Evolutionary conservation across 495 filamentous ascomycete genomes (phyloP).

Genomic region (Xylaria venustula): DNA sequence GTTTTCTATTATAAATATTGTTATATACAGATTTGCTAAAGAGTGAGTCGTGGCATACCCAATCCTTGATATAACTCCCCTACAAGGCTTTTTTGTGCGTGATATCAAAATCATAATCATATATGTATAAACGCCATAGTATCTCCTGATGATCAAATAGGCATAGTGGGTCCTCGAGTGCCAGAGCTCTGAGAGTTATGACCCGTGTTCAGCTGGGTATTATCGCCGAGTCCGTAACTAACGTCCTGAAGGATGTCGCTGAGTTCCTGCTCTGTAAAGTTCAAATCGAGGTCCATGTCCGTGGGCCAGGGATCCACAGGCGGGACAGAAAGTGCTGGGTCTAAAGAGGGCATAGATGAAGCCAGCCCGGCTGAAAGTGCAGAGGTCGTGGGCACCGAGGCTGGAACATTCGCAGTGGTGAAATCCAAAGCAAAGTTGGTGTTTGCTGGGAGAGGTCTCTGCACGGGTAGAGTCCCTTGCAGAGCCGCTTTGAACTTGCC

Average conservation of each 20-base stretch:
- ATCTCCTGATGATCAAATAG: not conserved
- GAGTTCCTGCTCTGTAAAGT: constrained; percentile 36
- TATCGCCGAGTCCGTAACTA: constrained; percentile 16
- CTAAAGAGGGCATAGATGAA: not conserved
- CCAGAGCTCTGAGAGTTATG: not conserved
- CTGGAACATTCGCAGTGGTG: not conserved
- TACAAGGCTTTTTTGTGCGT: constrained; percentile 29
- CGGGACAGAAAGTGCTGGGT: not conserved
- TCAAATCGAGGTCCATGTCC: constrained; percentile 29
- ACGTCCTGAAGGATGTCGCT: constrained; percentile 39
- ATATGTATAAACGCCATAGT: not conserved
- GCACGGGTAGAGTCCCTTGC: constrained; percentile 18
- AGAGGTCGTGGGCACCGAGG: not conserved
- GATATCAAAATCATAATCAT: constrained; percentile 22
- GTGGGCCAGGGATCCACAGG: constrained; percentile 13
- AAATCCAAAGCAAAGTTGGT: not conserved
- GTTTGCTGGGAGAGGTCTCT: not conserved
- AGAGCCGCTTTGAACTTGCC: constrained; percentile 47
- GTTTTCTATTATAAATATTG: not conserved
- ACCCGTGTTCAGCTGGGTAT: constrained; percentile 6
- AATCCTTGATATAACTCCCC: not conserved
- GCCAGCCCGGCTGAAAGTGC: not conserved
- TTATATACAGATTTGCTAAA: not conserved
- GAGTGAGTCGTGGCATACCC: not conserved
- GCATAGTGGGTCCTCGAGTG: constrained; percentile 2